Evolutionary conservation across 148 eudicot species (phyloP), one percentile per base, ranked within the genome.

Genomic region (Polygonum maritimum): DNA sequence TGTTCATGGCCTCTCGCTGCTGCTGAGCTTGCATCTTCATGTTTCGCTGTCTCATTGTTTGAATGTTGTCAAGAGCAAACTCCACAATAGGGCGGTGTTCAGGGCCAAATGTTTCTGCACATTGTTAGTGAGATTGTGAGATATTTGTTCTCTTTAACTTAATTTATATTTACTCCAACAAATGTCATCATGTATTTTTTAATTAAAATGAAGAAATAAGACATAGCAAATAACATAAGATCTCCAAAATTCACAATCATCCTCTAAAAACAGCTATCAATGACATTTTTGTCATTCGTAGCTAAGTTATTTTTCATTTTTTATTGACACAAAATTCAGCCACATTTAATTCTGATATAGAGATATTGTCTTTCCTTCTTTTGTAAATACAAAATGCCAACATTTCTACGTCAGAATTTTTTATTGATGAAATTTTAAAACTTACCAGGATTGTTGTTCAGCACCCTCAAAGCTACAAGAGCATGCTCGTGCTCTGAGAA

Each of bases 401-500:
- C 31, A 26, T 26, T 26, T 26, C 31, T 26, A 26, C 31, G 31
- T 26, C 31, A 0, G 31, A 26, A 26, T 26, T 26, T 26, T 26
- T 26, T 26, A 26, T 26, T 26, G 31, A 26, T 26, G 31, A 26
- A 26, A 26, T 26, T 26, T 26, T 26, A 79, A 31, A 47, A 13
- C 45, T 60, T 89, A 92, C 99, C 99, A 71, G 99, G 99, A 88
- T 92, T 95, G 75, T 95, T 95, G 76, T 95, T 95, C 19, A 95
- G 96, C 83, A 89, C 99, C 85, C 99, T 87, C 71, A 92, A 80
- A 75, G 97, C 90, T 76, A 95, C 94, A 54, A 95, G 97, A 35
- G 99, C 99, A 87, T 95, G 99, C 81, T 95, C 87, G 85, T 95
- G 99, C 82, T 95, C 97, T 7, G 88, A 79, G 73, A 95, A 95